A percentile compares a stretch with the other conserved stretches of the same genome.
Conservation (phyloP, 106 monocot species). For the Cymbidium sinense region DNA sequence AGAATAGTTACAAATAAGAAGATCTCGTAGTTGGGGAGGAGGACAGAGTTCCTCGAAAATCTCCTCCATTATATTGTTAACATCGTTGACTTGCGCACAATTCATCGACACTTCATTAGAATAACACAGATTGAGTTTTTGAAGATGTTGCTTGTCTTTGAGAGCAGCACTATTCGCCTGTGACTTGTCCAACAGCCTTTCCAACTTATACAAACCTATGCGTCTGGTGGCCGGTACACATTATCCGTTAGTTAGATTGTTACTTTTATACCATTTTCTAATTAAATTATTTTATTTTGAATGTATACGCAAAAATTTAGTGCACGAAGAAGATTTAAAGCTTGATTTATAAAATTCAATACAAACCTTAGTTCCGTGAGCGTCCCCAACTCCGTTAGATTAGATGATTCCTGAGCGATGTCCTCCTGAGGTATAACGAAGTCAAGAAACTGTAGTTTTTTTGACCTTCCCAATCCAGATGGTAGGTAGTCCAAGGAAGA, state of each 20-base stretch:
- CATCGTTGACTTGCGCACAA: not conserved
- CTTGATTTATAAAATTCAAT: not conserved
- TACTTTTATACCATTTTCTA: not conserved
- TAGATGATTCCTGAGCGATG: not conserved
- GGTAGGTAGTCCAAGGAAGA: not conserved
- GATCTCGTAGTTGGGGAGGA: constrained; percentile 2
- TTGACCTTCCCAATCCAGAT: not conserved
- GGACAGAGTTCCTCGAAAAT: constrained; percentile 20
- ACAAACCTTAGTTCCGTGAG: not conserved
- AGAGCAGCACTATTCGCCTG: constrained; percentile 7
- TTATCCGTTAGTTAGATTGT: not conserved
- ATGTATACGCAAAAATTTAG: not conserved
- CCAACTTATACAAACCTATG: constrained; percentile 8
- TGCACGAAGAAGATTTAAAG: not conserved
- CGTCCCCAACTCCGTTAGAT: not conserved
- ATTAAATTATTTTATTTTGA: no score
- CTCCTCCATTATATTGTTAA: not conserved
- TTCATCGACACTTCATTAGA: not conserved
- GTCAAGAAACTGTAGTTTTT: not conserved
- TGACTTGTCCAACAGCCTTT: not conserved
- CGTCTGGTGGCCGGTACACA: not conserved
- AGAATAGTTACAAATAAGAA: constrained; percentile 11
- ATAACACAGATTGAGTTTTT: not conserved
- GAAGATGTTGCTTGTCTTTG: constrained; percentile 1
- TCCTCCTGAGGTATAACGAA: not conserved